Evolutionary conservation across 352 stramenopile species (phyloP), one percentile per base, ranked within the genome.

Genomic region (Globisporangium polare): DNA sequence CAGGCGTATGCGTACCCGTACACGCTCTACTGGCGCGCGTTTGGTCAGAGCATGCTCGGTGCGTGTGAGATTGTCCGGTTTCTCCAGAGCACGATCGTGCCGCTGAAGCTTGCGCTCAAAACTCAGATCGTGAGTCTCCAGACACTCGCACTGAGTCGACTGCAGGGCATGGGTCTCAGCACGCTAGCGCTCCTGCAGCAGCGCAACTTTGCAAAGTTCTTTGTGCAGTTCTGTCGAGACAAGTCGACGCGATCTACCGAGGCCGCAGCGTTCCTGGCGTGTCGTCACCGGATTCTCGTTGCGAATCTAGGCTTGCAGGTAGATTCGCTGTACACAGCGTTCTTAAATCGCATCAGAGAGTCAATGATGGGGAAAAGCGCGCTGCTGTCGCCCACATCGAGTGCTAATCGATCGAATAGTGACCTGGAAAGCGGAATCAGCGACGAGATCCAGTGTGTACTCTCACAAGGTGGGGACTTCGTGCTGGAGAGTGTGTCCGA

Each of bases 21-120:
- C 41, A 67, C 52, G 9, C 65, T 88, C 26, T 95, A 95, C 62
- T 95, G 87, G 87, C 80, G 73, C 3, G 67, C 76, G 13, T 90
- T 92, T 69, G 78, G 75, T 0, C 75, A 89, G 62, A 93, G 75
- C 50, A 64, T 94, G 46, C 65, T 92, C 17, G 74, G 83, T 24
- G 85, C 85, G 1, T 80, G 77, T 10, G 80, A 87, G 26, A 63
- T 95, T 45, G 53, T 93, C 29, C 77, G 80, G 0, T 90, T 85
- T 51, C 66, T 94, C 37, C 63, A 71, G 43, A 78, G 76, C 29
- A 81, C 66, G 17, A 72, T 91, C 47, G 50, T 63, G 7, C 72
- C 77, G 15, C 74, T 90, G 64, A 87, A 79, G 18, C 42, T 73
- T 22, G 52, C 58, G 8, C 55, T 78, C 50, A 88, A 91, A 45